These are phyloP conservation scores for Teratosphaeria destructans DNA, from an alignment of 2,329 filamentous ascomycete genomes.

Conservation along the genomic window DNA sequence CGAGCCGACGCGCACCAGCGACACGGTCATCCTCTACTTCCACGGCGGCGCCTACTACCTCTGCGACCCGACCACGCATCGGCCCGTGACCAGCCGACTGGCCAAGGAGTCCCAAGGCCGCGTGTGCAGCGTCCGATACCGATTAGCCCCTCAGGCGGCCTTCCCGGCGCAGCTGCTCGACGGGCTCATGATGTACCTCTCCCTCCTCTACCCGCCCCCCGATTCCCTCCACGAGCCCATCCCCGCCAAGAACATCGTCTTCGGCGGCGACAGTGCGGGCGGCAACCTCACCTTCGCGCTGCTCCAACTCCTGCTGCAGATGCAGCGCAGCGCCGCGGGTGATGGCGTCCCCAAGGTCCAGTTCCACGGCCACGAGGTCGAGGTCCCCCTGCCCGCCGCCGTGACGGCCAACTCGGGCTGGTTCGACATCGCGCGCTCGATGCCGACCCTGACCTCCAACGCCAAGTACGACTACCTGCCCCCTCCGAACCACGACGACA, in stretches of 20 bases:
- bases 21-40: constrained; percentile 60
- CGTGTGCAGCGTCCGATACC: constrained; percentile 62
- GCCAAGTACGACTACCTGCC: constrained; percentile 54
- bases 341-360: constrained; percentile 33
- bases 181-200: constrained; percentile 60
- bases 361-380: constrained; percentile 51
- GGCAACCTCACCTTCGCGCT: constrained; percentile 60
- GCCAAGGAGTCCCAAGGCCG: constrained; percentile 58
- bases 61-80: constrained; percentile 59
- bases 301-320: constrained; percentile 57
- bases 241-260: constrained; percentile 53
- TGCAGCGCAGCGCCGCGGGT: constrained; percentile 36
- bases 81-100: constrained; percentile 47
- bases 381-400: constrained; percentile 57
- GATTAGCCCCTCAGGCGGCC: constrained; percentile 61
- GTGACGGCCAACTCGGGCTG: constrained; percentile 56
- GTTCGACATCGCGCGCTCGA: constrained; percentile 58
- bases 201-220: constrained; percentile 59
- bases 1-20: constrained; percentile 45
- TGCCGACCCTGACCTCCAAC: constrained; percentile 45
- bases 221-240: constrained; percentile 58
- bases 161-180: constrained; percentile 69
- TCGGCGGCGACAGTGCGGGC: constrained; percentile 67
- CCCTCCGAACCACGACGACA: constrained; percentile 28
- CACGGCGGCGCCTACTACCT: constrained; percentile 68